A percentile compares a stretch with the other conserved stretches of the same genome.
These are phyloP conservation scores for Xylaria sp. DNA, from an alignment of 2,329 filamentous ascomycete genomes.

Conservation along the genomic window DNA sequence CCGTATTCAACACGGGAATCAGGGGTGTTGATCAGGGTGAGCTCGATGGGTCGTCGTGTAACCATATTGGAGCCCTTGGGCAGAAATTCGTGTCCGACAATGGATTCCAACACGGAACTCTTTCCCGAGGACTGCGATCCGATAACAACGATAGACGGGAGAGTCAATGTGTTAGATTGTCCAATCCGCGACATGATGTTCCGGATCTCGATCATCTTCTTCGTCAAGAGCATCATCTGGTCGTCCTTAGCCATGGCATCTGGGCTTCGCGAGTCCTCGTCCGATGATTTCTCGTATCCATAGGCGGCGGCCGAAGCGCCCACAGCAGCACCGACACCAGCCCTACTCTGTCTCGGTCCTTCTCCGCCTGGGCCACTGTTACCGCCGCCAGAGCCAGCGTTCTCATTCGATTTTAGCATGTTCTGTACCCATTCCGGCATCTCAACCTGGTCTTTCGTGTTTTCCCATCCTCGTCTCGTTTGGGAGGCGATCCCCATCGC, in stretches of 20 bases:
- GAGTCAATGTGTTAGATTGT: slow-evolving; percentile 78
- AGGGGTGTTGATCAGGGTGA: slow-evolving; percentile 93
- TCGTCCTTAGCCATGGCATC: slow-evolving; percentile 77
- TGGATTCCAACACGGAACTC: slow-evolving; percentile 92
- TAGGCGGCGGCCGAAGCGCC: slow-evolving; percentile 74
- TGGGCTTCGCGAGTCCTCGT: slow-evolving; percentile 56
- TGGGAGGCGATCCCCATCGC: slow-evolving; percentile 72
- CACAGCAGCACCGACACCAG: slow-evolving; percentile 56
- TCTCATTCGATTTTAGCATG: slow-evolving; percentile 58
- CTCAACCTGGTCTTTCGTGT: slow-evolving; percentile 71
- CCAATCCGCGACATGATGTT: slow-evolving; percentile 87
- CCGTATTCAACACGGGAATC: slow-evolving; percentile 83
- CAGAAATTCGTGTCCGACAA: slow-evolving; percentile 95
- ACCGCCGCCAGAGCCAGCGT: slow-evolving; percentile 44
- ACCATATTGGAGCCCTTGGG: slow-evolving; percentile 99
- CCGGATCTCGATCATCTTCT: slow-evolving; percentile 99
- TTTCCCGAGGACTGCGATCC: slow-evolving; percentile 98
- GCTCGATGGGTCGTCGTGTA: slow-evolving; percentile 87
- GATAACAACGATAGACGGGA: slow-evolving; percentile 98
- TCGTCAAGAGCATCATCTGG: slow-evolving; percentile 98
- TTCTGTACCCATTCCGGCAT: slow-evolving; percentile 73
- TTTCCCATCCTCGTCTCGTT: slow-evolving; percentile 74
- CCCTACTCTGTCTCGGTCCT: slow-evolving; percentile 56
- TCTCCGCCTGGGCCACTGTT: slow-evolving; percentile 45
- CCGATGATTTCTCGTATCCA: slow-evolving; percentile 60